Percentiles rank a stretch among this genome's conserved stretches.
These are phyloP conservation scores for Didymella lethalis DNA, from an alignment of 2,329 filamentous ascomycete genomes.

Conservation along the genomic window DNA sequence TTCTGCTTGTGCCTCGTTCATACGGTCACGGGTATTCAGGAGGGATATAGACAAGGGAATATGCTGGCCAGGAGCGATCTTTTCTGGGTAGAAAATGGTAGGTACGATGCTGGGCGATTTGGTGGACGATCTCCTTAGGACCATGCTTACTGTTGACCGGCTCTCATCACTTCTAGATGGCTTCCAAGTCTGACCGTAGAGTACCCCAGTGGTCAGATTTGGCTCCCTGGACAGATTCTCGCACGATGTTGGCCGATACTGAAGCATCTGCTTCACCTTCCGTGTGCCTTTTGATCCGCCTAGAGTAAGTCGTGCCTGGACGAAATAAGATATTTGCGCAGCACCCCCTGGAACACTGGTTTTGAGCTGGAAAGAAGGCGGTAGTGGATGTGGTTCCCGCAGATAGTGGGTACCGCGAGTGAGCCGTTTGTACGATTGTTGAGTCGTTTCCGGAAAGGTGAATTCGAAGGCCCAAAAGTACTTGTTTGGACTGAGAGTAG, in stretches of 20 bases:
- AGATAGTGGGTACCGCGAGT: slow-evolving; percentile 40
- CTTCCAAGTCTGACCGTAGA: slow-evolving; percentile 44
- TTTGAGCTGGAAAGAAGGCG: slow-evolving; percentile 43
- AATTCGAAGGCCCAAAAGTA: slow-evolving; percentile 49
- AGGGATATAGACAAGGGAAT: slow-evolving; percentile 43
- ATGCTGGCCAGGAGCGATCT: slow-evolving; percentile 42
- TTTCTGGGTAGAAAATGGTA: slow-evolving; percentile 39
- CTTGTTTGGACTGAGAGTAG: slow-evolving; percentile 36
- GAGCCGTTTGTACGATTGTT: slow-evolving; percentile 38
- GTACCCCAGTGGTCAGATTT: slow-evolving; percentile 31
- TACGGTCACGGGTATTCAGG: slow-evolving; percentile 30
- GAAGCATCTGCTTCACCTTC: slow-evolving; percentile 35
- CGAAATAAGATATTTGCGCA: slow-evolving; percentile 42
- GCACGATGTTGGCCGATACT: slow-evolving; percentile 37
- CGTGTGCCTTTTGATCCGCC: slow-evolving; percentile 24
- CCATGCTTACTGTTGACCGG: slow-evolving; percentile 32
- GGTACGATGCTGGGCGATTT: slow-evolving; percentile 41
- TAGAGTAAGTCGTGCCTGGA: slow-evolving; percentile 38
- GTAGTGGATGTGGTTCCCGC: slow-evolving; percentile 44
- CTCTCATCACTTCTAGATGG: slow-evolving; percentile 25
- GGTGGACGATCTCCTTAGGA: slow-evolving; percentile 30
- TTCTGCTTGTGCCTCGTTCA: slow-evolving; percentile 28
- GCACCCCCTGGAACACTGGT: slow-evolving; percentile 39
- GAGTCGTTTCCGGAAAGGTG: slow-evolving; percentile 43
- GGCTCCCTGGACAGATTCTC: slow-evolving; percentile 25